Evolutionary conservation across 148 eudicot species (phyloP).

Genomic region (Nyssa sinensis): DNA sequence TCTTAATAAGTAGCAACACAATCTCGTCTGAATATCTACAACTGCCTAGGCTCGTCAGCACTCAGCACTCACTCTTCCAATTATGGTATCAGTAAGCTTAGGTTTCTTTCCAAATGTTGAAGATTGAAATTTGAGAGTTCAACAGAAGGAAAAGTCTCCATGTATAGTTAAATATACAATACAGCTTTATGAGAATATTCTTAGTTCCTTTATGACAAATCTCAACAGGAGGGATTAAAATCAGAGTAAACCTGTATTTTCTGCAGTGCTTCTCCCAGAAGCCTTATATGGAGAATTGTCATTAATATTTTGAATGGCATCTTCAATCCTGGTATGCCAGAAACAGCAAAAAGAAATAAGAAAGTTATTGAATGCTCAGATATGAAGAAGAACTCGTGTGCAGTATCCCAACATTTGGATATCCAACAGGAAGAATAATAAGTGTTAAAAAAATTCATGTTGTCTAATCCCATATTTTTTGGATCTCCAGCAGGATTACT

Average conservation of each 20-base stretch:
- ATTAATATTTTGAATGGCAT: constrained; percentile 3
- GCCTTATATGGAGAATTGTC: constrained; percentile 15
- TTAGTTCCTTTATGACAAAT: constrained; percentile 9
- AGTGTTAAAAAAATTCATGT: not conserved
- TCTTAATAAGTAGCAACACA: too few relatives aligned
- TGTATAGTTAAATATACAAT: too few relatives aligned
- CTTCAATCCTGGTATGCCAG: constrained; percentile 22
- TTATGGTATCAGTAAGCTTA: too few relatives aligned
- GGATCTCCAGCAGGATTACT: not conserved
- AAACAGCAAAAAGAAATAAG: not conserved
- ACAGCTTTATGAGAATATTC: too few relatives aligned
- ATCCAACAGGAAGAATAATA: constrained; percentile 1
- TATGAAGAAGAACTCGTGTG: not conserved
- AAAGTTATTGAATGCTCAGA: not conserved
- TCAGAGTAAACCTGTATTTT: constrained; percentile 20
- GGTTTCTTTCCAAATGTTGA: too few relatives aligned
- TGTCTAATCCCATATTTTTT: not conserved
- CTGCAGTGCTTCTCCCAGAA: constrained; percentile 11
- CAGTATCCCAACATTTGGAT: not conserved
- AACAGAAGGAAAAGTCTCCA: too few relatives aligned
- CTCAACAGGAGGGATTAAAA: not conserved
- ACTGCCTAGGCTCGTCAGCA: too few relatives aligned
- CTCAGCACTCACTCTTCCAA: too few relatives aligned
- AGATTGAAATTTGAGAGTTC: too few relatives aligned
- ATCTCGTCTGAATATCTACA: too few relatives aligned